phyloP scores from a whole-genome alignment of 129 eudicot species.

The Arctium minus region DNA sequence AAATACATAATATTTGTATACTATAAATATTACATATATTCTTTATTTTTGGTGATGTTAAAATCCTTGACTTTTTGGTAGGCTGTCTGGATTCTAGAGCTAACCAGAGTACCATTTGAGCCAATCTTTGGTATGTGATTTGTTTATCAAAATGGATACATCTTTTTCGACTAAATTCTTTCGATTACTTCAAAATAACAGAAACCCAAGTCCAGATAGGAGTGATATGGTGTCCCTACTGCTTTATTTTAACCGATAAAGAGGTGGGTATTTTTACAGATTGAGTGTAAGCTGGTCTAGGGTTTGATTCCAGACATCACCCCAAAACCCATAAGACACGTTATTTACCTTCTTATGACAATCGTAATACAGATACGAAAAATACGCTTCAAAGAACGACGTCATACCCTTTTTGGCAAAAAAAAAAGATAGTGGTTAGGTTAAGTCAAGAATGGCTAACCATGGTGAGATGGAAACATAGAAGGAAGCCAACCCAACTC shows the following conservation, averaged over 20 bases:
- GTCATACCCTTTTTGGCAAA: background rate
- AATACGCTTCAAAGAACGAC: background rate
- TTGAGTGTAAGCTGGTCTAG: background rate
- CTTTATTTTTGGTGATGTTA: background rate
- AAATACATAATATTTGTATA: background rate
- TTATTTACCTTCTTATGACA: background rate
- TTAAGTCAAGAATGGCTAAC: conserved; percentile 13
- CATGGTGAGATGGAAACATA: conserved; percentile 9
- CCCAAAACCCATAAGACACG: background rate
- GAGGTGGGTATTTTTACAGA: background rate
- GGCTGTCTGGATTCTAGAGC: too few relatives aligned
- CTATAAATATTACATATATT: background rate
- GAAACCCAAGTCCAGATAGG: background rate
- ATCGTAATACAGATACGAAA: too few relatives aligned
- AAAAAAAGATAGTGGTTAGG: background rate
- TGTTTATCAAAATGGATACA: background rate
- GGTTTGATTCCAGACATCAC: background rate
- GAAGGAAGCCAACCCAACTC: conserved; percentile 15
- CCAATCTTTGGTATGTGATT: background rate
- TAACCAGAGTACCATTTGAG: background rate
- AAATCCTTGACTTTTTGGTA: too few relatives aligned
- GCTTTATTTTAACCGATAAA: background rate
- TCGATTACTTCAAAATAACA: background rate
- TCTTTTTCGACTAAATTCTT: background rate
- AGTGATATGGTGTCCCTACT: background rate